Evolutionary conservation across 768 basidiomycete species (phyloP).

Genomic region (Pseudohyphozyma bogoriensis): DNA sequence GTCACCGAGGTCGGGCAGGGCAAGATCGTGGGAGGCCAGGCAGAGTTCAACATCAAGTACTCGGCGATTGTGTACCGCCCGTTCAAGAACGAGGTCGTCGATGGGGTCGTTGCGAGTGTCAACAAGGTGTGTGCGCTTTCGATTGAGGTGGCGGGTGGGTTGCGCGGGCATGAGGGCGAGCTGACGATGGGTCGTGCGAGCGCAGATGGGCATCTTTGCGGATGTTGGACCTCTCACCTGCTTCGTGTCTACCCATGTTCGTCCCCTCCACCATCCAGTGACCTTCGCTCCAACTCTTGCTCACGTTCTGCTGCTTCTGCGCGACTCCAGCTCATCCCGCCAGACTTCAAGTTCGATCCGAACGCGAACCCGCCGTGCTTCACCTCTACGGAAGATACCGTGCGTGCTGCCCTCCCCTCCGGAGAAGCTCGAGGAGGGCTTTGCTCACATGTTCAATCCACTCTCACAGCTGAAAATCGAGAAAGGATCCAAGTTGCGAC

Average conservation of each 20-base stretch:
- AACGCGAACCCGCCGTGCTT: conserved; percentile 96
- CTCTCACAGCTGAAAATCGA: conserved; percentile 47
- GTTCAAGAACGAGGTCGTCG: conserved; percentile 98
- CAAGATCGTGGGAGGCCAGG: conserved; percentile 53
- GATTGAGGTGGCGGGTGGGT: not conserved
- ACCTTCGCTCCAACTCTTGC: not conserved
- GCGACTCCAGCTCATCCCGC: conserved; percentile 64
- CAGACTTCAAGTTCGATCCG: conserved; percentile 88
- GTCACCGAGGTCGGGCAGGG: conserved; percentile 24
- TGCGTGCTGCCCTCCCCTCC: conserved; percentile 33
- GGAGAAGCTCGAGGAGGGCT: not conserved
- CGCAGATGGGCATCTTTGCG: conserved; percentile 95
- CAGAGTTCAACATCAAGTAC: conserved; percentile 89
- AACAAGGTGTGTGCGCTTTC: conserved; percentile 61
- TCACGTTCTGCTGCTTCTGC: not conserved
- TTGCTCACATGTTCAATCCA: not conserved
- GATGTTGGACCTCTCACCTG: conserved; percentile 89
- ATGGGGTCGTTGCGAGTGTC: conserved; percentile 89
- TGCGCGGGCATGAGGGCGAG: not conserved
- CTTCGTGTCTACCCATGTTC: conserved; percentile 90
- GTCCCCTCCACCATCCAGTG: conserved; percentile 24
- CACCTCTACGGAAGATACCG: conserved; percentile 71
- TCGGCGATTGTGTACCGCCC: conserved; percentile 98
- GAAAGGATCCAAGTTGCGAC: conserved; percentile 79
- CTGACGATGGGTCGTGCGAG: not conserved